Base-by-base conservation (phyloP, 2,329 filamentous ascomycete genomes). In the Fusarium sp. region DNA sequence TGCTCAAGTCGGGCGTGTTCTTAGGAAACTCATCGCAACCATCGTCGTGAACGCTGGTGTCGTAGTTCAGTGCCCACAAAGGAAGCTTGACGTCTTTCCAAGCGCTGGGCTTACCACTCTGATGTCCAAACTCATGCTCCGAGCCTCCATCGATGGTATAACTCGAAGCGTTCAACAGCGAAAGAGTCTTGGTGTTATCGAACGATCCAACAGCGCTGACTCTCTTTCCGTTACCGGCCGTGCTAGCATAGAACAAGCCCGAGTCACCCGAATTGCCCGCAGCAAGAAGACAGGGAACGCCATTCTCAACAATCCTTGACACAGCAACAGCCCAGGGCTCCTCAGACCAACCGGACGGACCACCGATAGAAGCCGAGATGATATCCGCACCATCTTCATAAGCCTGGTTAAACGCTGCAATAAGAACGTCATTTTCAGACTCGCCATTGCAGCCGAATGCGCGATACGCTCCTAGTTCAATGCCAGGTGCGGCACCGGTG, bases 311-410 rank as follows among this genome's bases (percentile, higher is more conserved):
- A 34, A 89, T 87, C 6, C 84, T 81, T 18, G 84, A 82, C 14
- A 86, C 84, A 3, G 81, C 81, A 2, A 82, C 81, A 8, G 84
- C 80, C 83, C 82, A 85, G 0, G 84, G 81, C 16, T 85, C 83
- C 64, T 86, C 83, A 4, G 81, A 79, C 85, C 85, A 89, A 14
- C 86, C 86, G 0, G 80, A 81, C 0, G 82, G 71, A 0, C 81
- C 81, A n/a, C 86, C 85, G 44, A 88, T 83, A 5, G 85, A 87
- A 2, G 84, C 81, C 3, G 84, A 86, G 73, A 89, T 88, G 67
- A 89, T 84, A 70, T 88, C 80, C 37, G 84, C 84, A 34, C 86
- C 86, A n/a, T 84, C 87, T 72, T 90, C 84, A 68, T 84, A 89
- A 0, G 89, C 89, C 72, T 82, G 83, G 77, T 87, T 85, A 74